phyloP scores from a whole-genome alignment of 2,329 filamentous ascomycete genomes.

The Clonostachys rosea region DNA sequence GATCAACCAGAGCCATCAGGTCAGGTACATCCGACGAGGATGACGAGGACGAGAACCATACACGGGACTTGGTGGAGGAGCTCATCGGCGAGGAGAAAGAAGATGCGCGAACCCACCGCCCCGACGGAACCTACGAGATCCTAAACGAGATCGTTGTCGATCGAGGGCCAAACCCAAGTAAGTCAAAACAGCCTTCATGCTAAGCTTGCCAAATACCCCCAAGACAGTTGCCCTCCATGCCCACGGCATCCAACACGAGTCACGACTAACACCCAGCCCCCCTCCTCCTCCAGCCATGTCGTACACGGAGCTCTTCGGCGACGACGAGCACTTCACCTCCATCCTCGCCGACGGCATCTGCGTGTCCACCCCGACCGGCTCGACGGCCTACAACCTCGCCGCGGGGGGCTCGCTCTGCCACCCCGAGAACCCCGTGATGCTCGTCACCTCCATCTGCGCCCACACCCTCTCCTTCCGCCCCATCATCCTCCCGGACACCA shows the following conservation, averaged over 20 bases:
- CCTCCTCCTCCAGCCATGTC: slow-evolving; percentile 65
- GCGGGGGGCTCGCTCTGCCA: slow-evolving; percentile 94
- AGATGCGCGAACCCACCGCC: slow-evolving; percentile 78
- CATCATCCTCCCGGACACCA: slow-evolving; percentile 95
- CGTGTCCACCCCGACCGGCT: slow-evolving; percentile 90
- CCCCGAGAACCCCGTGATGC: slow-evolving; percentile 92
- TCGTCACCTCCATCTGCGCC: slow-evolving; percentile 90
- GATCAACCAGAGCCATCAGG: slow-evolving; percentile 26
- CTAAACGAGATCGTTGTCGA: slow-evolving; percentile 97
- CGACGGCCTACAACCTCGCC: slow-evolving; percentile 92
- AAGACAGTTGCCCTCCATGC: background rate
- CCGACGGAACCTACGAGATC: slow-evolving; percentile 82
- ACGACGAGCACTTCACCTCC: slow-evolving; percentile 93
- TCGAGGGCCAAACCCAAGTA: slow-evolving; percentile 86
- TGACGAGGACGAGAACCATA: slow-evolving; percentile 28
- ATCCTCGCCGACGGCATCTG: slow-evolving; percentile 91
- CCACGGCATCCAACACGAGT: background rate
- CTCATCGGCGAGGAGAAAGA: slow-evolving; percentile 82
- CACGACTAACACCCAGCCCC: background rate
- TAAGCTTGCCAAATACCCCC: background rate
- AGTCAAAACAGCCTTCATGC: slow-evolving; percentile 24
- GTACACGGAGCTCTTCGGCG: slow-evolving; percentile 85
- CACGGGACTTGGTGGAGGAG: slow-evolving; percentile 79
- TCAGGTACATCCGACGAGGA: slow-evolving; percentile 17
- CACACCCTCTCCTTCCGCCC: slow-evolving; percentile 93